Conservation (phyloP, 768 basidiomycete species). For the Omphalotus guepiniiformis region DNA sequence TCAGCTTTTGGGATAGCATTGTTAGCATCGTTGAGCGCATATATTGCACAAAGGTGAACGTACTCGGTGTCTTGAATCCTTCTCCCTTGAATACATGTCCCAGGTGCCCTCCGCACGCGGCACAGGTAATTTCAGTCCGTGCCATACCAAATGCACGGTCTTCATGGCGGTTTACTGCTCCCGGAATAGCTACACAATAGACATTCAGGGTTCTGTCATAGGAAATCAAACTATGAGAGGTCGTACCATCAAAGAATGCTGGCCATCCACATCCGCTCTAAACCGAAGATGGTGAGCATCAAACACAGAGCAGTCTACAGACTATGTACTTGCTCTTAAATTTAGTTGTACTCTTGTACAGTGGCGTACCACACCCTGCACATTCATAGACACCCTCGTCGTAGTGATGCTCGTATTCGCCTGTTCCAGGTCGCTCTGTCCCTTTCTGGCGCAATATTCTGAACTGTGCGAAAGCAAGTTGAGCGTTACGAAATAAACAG, state of each 20-base stretch:
- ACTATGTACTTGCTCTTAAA: constrained; percentile 53
- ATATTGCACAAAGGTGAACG: constrained; percentile 19
- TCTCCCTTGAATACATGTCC: constrained; percentile 97
- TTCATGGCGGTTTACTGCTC: constrained; percentile 76
- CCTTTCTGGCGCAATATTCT: constrained; percentile 82
- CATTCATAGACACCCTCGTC: constrained; percentile 72
- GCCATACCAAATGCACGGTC: constrained; percentile 63
- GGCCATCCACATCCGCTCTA: constrained; percentile 94
- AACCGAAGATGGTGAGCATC: background rate
- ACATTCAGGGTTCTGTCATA: constrained; percentile 1
- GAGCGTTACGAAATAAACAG: background rate
- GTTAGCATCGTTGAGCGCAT: background rate
- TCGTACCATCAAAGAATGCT: constrained; percentile 88
- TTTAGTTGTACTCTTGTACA: constrained; percentile 88
- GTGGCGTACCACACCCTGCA: constrained; percentile 73
- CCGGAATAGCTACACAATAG: constrained; percentile 68
- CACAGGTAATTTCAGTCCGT: constrained; percentile 84
- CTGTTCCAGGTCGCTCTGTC: constrained; percentile 75
- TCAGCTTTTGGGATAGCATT: constrained; percentile 42
- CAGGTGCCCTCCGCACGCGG: constrained; percentile 89
- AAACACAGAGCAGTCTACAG: background rate
- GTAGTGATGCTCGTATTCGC: constrained; percentile 70
- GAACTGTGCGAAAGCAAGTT: constrained; percentile 49
- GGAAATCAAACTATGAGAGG: background rate
- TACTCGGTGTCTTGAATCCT: constrained; percentile 75